Conservation (phyloP, 345 rosid species). For the Aquilaria malaccensis region DNA sequence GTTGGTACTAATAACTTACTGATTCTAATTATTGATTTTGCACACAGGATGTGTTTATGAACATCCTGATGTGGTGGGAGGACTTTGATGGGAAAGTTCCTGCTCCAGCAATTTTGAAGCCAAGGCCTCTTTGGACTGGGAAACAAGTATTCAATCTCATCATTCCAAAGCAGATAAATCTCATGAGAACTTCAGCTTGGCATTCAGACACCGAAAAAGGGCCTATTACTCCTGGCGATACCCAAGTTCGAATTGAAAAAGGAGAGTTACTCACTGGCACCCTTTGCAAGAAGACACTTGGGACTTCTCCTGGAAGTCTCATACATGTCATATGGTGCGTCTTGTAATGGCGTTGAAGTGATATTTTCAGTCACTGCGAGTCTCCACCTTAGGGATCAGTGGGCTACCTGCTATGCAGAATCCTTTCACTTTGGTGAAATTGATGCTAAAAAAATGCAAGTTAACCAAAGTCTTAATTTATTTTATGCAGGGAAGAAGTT, state of each 20-base stretch:
- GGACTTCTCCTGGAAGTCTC: slow-evolving; percentile 87
- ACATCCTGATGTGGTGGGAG: slow-evolving; percentile 99
- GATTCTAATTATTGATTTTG: slow-evolving; percentile 1
- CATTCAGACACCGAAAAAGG: slow-evolving; percentile 77
- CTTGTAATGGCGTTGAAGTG: not conserved
- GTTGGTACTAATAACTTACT: not conserved
- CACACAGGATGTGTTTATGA: slow-evolving; percentile 93
- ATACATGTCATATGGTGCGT: slow-evolving; percentile 92
- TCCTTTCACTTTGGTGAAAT: not conserved
- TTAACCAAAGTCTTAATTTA: not conserved
- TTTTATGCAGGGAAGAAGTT: slow-evolving; percentile 80
- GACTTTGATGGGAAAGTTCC: slow-evolving; percentile 99
- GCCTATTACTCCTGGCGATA: slow-evolving; percentile 83
- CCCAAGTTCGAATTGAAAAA: slow-evolving; percentile 85
- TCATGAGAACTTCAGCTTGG: slow-evolving; percentile 85
- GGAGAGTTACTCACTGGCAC: slow-evolving; percentile 93
- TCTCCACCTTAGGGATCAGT: not conserved
- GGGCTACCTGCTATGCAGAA: not conserved
- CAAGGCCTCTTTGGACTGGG: slow-evolving; percentile 98
- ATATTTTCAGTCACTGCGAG: not conserved
- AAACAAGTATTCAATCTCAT: slow-evolving; percentile 96
- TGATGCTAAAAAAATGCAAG: not conserved
- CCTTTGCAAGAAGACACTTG: slow-evolving; percentile 95
- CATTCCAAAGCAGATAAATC: slow-evolving; percentile 96
- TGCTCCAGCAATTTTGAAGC: slow-evolving; percentile 88